These are phyloP conservation scores for Gracilaria caudata DNA, from an alignment of 23 red algal species.

Conservation along the genomic window DNA sequence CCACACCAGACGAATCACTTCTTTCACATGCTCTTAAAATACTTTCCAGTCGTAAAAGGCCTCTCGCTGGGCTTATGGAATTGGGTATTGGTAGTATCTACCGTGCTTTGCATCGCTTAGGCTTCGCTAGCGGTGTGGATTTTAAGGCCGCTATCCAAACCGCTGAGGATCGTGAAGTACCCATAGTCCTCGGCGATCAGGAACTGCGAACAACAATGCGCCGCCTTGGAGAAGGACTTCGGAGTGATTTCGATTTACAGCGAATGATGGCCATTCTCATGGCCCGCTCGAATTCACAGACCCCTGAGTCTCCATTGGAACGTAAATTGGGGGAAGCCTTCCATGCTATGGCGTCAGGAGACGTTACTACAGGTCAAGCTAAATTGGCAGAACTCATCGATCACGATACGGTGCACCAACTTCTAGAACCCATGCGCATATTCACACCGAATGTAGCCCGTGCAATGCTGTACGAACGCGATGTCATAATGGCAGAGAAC, in stretches of 20 bases:
- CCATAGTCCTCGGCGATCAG: constrained; percentile 55
- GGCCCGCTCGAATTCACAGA: constrained; percentile 2
- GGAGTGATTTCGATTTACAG: constrained; percentile 33
- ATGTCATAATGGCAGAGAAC: constrained; percentile 53
- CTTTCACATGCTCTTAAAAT: constrained; percentile 54
- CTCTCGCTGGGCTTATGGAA: constrained; percentile 38
- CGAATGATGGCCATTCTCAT: constrained; percentile 40
- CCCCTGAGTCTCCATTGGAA: constrained; percentile 12
- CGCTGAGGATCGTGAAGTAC: constrained; percentile 29
- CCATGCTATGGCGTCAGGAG: constrained; percentile 34
- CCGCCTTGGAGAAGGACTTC: constrained; percentile 41
- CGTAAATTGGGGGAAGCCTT: constrained; percentile 40
- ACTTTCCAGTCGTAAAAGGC: constrained; percentile 17
- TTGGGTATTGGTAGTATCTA: constrained; percentile 41
- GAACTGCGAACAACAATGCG: constrained; percentile 43
- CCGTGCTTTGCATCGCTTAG: constrained; percentile 43
- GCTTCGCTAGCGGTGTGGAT: constrained; percentile 55
- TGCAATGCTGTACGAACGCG: constrained; percentile 50
- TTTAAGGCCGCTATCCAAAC: constrained; percentile 49
- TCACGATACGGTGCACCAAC: constrained; percentile 38
- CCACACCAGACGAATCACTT: constrained; percentile 31
- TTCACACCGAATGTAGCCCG: constrained; percentile 38
- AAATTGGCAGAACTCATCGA: constrained; percentile 45
- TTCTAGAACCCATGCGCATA: constrained; percentile 41
- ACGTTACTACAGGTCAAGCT: constrained; percentile 34